phyloP scores from a whole-genome alignment of 768 basidiomycete species.

The Suillus cothurnatus region DNA sequence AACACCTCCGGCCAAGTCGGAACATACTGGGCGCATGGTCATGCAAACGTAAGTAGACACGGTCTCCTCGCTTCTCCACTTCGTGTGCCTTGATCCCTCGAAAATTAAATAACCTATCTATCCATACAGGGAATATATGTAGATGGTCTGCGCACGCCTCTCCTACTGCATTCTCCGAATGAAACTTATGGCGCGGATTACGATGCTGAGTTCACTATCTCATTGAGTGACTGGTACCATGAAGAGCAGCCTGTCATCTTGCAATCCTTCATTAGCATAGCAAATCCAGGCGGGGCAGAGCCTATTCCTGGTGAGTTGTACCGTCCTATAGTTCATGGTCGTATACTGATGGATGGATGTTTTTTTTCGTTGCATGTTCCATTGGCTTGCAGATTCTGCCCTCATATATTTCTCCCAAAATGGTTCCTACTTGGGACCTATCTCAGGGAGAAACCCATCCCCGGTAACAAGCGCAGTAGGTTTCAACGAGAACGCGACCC shows the following conservation, averaged over 20 bases:
- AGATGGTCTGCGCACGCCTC: conserved; percentile 86
- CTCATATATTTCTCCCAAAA: conserved; percentile 86
- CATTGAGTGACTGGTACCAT: conserved; percentile 95
- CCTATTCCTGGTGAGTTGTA: conserved; percentile 72
- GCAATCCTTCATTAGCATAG: conserved; percentile 64
- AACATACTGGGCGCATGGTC: conserved; percentile 81
- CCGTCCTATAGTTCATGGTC: not conserved
- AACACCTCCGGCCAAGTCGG: conserved; percentile 72
- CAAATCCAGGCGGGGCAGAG: conserved; percentile 84
- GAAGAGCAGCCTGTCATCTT: conserved; percentile 64
- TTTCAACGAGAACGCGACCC: conserved; percentile 85
- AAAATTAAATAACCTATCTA: not conserved
- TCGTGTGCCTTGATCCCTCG: not conserved
- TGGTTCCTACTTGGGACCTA: conserved; percentile 66
- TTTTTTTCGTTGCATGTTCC: too few species aligned
- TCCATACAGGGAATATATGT: conserved; percentile 77
- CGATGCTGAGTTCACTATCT: conserved; percentile 88
- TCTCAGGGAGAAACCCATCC: conserved; percentile 45
- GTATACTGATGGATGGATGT: not conserved
- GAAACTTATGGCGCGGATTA: conserved; percentile 64
- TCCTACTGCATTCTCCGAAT: conserved; percentile 70
- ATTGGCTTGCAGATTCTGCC: conserved; percentile 56
- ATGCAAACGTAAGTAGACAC: conserved; percentile 47
- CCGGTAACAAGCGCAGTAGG: conserved; percentile 63
- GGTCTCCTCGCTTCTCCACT: not conserved